Evolutionary conservation across 106 monocot species (phyloP).

Genomic region (Posidonia australis): DNA sequence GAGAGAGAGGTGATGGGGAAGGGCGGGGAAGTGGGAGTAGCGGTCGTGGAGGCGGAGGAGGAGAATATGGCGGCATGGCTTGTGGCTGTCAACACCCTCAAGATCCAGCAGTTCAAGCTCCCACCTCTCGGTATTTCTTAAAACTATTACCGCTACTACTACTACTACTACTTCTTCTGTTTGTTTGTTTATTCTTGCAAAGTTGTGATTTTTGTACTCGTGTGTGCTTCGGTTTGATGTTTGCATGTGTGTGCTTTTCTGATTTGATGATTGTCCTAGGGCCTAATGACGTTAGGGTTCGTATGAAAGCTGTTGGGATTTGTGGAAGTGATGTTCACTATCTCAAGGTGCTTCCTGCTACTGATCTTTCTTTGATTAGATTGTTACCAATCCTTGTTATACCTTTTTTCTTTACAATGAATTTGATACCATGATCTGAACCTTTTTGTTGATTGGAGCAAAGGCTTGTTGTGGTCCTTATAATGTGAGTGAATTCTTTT

Average conservation of each 20-base stretch:
- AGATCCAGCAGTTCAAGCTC: constrained; percentile 82
- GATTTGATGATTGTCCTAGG: constrained; percentile 22
- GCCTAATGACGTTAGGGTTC: constrained; percentile 68
- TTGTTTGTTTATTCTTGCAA: not conserved
- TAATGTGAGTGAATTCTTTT: not conserved
- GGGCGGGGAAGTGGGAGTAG: constrained; percentile 27
- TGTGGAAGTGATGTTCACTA: constrained; percentile 98
- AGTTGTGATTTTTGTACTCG: not conserved
- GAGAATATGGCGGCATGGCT: constrained; percentile 97
- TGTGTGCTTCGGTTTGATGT: not conserved
- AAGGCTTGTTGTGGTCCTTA: not conserved
- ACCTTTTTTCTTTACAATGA: too few relatives aligned
- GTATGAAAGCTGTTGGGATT: constrained; percentile 97
- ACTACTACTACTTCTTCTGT: not conserved
- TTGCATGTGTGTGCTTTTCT: not conserved
- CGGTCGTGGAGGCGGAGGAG: constrained; percentile 17
- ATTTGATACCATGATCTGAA: too few relatives aligned
- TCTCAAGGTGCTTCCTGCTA: constrained; percentile 49
- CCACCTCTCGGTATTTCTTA: constrained; percentile 57
- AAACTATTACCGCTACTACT: not conserved
- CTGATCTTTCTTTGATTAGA: not conserved
- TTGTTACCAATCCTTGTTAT: too few relatives aligned
- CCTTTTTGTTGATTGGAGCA: not conserved
- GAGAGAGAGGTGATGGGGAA: constrained; percentile 4
- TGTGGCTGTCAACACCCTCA: constrained; percentile 59